Evolutionary conservation across 176 grass and related monocot species (phyloP).

Genomic region (Echinochloa phyllopogon): DNA sequence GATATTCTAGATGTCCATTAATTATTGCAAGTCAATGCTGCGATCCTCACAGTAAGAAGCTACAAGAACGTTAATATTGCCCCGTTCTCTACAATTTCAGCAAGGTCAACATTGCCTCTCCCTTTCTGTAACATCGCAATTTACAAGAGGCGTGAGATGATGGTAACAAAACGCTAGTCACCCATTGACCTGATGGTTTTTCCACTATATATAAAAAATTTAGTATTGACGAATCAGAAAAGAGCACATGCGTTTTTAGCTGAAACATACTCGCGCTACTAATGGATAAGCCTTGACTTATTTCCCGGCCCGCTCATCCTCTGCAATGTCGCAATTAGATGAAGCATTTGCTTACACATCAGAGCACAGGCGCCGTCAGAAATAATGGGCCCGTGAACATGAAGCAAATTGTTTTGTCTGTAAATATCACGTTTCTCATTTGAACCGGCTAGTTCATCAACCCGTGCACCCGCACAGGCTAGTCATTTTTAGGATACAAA

Average conservation of each 20-base stretch:
- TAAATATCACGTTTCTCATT: neutral
- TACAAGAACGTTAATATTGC: neutral
- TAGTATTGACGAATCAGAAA: neutral
- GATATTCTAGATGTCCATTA: neutral
- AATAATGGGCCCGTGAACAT: neutral
- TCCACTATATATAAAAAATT: too few species aligned
- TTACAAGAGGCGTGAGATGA: neutral
- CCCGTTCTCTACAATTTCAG: neutral
- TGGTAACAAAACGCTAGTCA: neutral
- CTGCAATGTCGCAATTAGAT: neutral
- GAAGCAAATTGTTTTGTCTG: neutral
- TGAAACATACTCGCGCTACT: neutral
- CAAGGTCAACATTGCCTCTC: neutral
- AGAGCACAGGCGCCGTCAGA: neutral
- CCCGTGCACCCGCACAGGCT: too few species aligned
- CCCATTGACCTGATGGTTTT: neutral
- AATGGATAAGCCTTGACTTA: slow-evolving; percentile 25
- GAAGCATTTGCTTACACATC: neutral
- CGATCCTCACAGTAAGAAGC: neutral
- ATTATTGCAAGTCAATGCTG: neutral
- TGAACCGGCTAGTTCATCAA: neutral
- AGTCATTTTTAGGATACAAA: too few species aligned
- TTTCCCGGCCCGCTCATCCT: neutral
- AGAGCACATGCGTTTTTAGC: neutral
- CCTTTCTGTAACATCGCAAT: neutral